Evolutionary conservation across 441 rosid genomes (phyloP).

Genomic region (Geranium incanum): DNA sequence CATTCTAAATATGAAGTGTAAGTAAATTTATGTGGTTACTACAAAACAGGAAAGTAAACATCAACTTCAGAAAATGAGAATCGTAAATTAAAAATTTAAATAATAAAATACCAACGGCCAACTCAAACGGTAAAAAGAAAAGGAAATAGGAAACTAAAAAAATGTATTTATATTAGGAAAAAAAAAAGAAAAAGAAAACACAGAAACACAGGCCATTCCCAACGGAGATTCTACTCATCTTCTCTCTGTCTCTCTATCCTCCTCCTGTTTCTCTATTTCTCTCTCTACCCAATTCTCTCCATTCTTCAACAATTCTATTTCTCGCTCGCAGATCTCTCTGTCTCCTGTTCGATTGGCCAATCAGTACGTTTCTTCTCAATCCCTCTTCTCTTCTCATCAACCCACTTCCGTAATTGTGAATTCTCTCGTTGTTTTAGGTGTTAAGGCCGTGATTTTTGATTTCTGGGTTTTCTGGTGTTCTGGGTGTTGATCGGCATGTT

Average conservation of each 20-base stretch:
- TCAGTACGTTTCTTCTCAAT: background rate
- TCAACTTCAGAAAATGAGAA: background rate
- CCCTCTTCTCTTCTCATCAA: background rate
- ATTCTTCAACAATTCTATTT: background rate
- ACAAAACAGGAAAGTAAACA: background rate
- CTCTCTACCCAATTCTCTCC: background rate
- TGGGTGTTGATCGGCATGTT: background rate
- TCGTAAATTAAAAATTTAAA: background rate
- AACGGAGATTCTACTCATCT: constrained; percentile 1
- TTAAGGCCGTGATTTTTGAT: background rate
- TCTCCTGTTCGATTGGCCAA: background rate
- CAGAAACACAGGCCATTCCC: background rate
- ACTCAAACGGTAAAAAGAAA: background rate
- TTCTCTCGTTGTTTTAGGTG: background rate
- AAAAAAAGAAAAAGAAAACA: background rate
- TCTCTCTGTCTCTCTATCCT: background rate
- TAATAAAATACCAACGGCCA: background rate
- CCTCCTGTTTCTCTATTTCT: background rate
- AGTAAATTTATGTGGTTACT: background rate
- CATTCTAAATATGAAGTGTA: too few species aligned
- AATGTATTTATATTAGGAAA: background rate
- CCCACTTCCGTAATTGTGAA: background rate
- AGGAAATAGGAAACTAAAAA: background rate
- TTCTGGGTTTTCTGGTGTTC: background rate
- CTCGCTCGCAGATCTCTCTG: constrained; percentile 5